phyloP scores from a whole-genome alignment of 2,329 filamentous ascomycete species.

The Shiraia sp. region DNA sequence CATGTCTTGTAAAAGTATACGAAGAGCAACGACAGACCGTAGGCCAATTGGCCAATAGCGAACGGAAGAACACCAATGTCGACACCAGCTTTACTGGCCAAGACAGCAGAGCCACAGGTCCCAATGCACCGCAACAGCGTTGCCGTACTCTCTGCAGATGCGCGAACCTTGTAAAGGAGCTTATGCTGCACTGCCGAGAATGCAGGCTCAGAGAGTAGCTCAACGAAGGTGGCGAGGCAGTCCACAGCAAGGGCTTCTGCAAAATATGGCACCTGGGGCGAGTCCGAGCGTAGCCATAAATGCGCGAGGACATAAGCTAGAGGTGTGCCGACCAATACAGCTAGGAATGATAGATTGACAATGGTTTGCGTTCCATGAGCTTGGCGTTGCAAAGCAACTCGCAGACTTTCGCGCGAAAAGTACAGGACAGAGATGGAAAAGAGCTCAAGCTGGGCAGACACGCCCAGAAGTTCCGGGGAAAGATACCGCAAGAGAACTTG shows the following conservation, averaged over 20 bases:
- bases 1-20: conserved; percentile 71
- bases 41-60: conserved; percentile 81
- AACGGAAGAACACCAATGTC: conserved; percentile 83
- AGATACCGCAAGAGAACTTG: conserved; percentile 87
- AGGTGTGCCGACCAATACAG: conserved; percentile 68
- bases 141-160: conserved; percentile 79
- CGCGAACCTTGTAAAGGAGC: conserved; percentile 78
- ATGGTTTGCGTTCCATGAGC: conserved; percentile 68
- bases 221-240: conserved; percentile 64
- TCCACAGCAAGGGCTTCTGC: conserved; percentile 58
- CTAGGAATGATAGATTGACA: conserved; percentile 85
- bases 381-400: conserved; percentile 88
- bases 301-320: conserved; percentile 67
- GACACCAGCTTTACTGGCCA: conserved; percentile 56
- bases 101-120: conserved; percentile 72
- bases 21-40: conserved; percentile 68
- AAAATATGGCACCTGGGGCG: conserved; percentile 66
- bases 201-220: conserved; percentile 83
- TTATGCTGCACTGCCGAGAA: conserved; percentile 87
- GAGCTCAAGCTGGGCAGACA: conserved; percentile 88
- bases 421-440: conserved; percentile 93
- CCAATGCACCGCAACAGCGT: conserved; percentile 76
- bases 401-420: conserved; percentile 87
- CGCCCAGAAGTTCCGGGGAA: conserved; percentile 80
- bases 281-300: conserved; percentile 65